Percentiles rank a stretch among this genome's conserved stretches.
These are phyloP conservation scores for Bothriochloa decipiens DNA, from an alignment of 176 grass and related monocot species.

Conservation along the genomic window DNA sequence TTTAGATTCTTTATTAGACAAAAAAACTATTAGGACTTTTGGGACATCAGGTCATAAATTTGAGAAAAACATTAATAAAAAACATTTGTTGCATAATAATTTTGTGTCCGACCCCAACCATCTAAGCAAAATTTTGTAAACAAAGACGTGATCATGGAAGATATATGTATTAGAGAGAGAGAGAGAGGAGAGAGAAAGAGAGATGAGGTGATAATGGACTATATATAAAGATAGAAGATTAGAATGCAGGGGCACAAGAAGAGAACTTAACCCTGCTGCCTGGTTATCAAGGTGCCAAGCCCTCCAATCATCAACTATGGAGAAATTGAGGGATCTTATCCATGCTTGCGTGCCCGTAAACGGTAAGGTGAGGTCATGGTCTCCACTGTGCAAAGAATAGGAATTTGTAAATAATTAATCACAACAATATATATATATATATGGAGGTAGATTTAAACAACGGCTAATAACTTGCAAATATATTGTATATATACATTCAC, in stretches of 20 bases:
- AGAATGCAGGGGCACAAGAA: not conserved
- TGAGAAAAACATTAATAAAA: not conserved
- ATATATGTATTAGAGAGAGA: too few species aligned
- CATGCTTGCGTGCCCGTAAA: constrained; percentile 57
- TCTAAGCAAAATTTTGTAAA: not conserved
- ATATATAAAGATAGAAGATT: too few species aligned
- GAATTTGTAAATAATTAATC: too few species aligned
- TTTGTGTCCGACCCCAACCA: not conserved
- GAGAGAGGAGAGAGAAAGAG: too few species aligned
- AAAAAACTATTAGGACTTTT: too few species aligned
- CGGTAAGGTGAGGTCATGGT: constrained; percentile 42
- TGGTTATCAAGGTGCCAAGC: constrained; percentile 63
- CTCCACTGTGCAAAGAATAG: constrained; percentile 37
- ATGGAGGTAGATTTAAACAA: too few species aligned
- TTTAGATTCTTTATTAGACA: not conserved
- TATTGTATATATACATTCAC: too few species aligned
- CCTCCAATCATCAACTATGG: constrained; percentile 52
- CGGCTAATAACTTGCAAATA: too few species aligned
- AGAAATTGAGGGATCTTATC: constrained; percentile 59
- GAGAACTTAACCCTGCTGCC: constrained; percentile 50
- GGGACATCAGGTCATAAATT: not conserved
- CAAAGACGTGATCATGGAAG: too few species aligned
- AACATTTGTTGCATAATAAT: not conserved
- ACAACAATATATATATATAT: too few species aligned
- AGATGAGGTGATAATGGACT: too few species aligned